phyloP scores from a whole-genome alignment of 179 eudicot genomes.

The Gypsophila paniculata region DNA sequence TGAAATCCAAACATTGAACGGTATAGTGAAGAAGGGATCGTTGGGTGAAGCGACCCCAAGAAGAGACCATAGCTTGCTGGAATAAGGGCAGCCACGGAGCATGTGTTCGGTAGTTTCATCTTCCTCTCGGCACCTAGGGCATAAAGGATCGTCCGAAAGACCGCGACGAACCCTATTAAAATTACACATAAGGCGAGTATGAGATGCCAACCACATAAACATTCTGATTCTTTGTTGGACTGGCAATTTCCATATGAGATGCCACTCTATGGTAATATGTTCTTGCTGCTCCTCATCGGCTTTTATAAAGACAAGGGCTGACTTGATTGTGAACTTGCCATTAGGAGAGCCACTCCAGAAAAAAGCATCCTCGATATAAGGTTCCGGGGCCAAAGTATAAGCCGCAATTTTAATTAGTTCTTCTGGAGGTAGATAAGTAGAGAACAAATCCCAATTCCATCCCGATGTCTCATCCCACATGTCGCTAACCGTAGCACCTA shows the following conservation, averaged over 20 bases:
- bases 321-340: not conserved
- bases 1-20: not conserved
- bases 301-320: not conserved
- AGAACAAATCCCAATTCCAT: not conserved
- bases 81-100: too few relatives aligned
- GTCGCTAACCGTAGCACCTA: not conserved
- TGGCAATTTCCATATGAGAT: not conserved
- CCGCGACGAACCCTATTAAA: too few relatives aligned
- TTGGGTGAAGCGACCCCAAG: not conserved
- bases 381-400: not conserved
- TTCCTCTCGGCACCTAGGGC: too few relatives aligned
- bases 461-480: not conserved
- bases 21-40: not conserved
- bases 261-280: not conserved
- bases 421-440: not conserved
- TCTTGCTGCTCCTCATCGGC: fast-evolving
- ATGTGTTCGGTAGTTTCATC: too few relatives aligned
- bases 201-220: too few relatives aligned
- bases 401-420: not conserved
- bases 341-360: not conserved
- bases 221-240: not conserved
- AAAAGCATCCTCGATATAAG: not conserved
- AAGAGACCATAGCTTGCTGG: not conserved
- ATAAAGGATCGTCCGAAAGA: too few relatives aligned
- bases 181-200: too few relatives aligned